Percentiles rank a stretch among this genome's conserved stretches.
Conservation (phyloP, 2,329 filamentous ascomycete genomes). For the Phaeoacremonium minimum region DNA sequence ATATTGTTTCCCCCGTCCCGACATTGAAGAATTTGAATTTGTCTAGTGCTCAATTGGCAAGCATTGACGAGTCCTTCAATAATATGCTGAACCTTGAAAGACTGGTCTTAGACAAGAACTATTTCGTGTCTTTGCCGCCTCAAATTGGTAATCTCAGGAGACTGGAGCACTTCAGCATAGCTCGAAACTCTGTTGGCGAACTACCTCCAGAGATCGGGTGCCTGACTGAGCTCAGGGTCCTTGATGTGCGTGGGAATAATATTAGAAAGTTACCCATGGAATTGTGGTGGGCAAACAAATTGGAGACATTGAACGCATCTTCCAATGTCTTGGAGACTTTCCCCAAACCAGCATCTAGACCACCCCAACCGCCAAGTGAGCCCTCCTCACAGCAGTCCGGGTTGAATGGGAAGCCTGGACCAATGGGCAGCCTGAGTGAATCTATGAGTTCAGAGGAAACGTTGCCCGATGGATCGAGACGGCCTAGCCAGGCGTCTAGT, state of each 20-base stretch:
- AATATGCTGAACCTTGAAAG: slow-evolving; percentile 85
- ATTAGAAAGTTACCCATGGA: slow-evolving; percentile 83
- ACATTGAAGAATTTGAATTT: slow-evolving; percentile 84
- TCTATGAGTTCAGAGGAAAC: slow-evolving; percentile 78
- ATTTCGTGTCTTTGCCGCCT: slow-evolving; percentile 83
- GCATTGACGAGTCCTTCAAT: slow-evolving; percentile 83
- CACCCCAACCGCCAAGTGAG: slow-evolving; percentile 57
- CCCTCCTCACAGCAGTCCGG: slow-evolving; percentile 20
- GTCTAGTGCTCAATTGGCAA: slow-evolving; percentile 85
- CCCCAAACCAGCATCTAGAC: slow-evolving; percentile 75
- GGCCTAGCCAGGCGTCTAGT: slow-evolving; percentile 81
- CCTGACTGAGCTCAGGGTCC: slow-evolving; percentile 73
- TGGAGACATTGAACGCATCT: slow-evolving; percentile 91
- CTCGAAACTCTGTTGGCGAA: slow-evolving; percentile 81
- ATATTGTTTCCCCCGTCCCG: slow-evolving; percentile 70
- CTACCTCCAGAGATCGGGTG: slow-evolving; percentile 86
- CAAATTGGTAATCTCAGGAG: slow-evolving; percentile 80
- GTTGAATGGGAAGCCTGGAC: slow-evolving; percentile 25
- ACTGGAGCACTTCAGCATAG: slow-evolving; percentile 89
- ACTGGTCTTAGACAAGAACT: slow-evolving; percentile 88
- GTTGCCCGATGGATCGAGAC: slow-evolving; percentile 49
- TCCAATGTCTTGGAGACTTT: slow-evolving; percentile 91
- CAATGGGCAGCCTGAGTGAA: slow-evolving; percentile 40
- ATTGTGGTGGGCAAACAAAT: slow-evolving; percentile 88
- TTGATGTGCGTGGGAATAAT: slow-evolving; percentile 93